Evolutionary conservation across 768 basidiomycete genomes (phyloP), one percentile per base, ranked within the genome.

Genomic region (Lactarius deliciosus): DNA sequence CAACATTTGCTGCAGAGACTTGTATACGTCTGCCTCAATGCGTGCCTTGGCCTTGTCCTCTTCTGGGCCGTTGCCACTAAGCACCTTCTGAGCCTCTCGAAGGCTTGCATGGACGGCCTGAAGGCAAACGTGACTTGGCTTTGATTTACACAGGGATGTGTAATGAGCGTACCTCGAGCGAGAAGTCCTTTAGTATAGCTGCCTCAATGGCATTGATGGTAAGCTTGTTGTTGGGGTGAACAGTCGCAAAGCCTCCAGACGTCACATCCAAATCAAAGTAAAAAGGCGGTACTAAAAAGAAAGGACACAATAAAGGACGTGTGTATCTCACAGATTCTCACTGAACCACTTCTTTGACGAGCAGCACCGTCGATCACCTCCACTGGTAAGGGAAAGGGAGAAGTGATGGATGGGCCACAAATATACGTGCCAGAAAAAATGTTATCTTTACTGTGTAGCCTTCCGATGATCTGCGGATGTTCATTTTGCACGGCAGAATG

Each of bases 141-240:
- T 55, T 53, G 32, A 34, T 7, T 25, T n/a, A 4, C 7, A 16
- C 34, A 65, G 55, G 57, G 18, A 28, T 20, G 41, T n/a, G 43
- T 28, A 34, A 41, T 61, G 30, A 45, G 75, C 83, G 64, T 70
- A 96, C 96, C 84, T 98, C 97, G 25, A 83, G 72, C 0, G 96
- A 96, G 81, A 98, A 96, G 47, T 87, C 82, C 64, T 96, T 94
- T 43, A 98, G 81, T 25, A 94, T 88, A 64, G 95, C 96, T 67
- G 92, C 97, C 82, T 99, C 97, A 57, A 99, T 89, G 65, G 90
- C 94, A 80, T 98, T 99, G n/a, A n/a, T n/a, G n/a, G n/a, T n/a
- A n/a, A n/a, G n/a, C n/a, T n/a, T n/a, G n/a, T n/a, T n/a, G n/a
- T 96, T 94, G 41, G 94, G 94, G 79, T 99, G 97, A 50, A 99